phyloP scores from a whole-genome alignment of 139 green algal species.

The Tetradesmus obliquus region DNA sequence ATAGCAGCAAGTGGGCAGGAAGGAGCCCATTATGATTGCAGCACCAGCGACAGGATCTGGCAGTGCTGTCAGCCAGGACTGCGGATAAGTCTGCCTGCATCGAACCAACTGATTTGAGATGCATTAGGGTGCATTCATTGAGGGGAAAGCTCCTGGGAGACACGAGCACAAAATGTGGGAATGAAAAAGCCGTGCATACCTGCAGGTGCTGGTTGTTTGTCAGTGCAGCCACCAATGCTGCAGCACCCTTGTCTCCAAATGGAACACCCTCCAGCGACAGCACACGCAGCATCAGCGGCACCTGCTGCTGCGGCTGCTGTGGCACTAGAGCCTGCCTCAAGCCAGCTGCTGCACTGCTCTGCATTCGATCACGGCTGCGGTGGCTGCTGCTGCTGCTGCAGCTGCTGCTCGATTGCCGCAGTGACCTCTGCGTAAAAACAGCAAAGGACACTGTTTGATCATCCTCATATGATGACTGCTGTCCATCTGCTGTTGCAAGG shows the following conservation, averaged over 20 bases:
- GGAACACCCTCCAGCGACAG: conserved; percentile 29
- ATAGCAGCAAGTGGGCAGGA: background rate
- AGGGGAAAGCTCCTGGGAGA: background rate
- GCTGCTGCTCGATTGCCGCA: background rate
- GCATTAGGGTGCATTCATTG: no score
- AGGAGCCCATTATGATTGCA: background rate
- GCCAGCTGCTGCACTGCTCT: background rate
- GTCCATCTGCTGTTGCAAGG: background rate
- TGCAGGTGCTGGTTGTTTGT: conserved; percentile 11
- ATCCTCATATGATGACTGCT: background rate
- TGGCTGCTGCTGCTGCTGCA: background rate
- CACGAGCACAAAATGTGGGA: background rate
- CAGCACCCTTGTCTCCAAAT: conserved; percentile 40
- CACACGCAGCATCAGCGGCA: background rate
- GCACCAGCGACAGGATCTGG: no score
- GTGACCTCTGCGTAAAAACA: background rate
- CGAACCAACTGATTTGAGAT: no score
- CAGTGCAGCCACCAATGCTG: background rate
- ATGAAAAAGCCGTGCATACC: background rate
- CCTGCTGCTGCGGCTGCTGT: background rate
- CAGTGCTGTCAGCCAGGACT: no score
- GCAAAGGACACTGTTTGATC: background rate
- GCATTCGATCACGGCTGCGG: background rate
- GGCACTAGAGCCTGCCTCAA: background rate
- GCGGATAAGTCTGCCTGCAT: no score